Evolutionary conservation across 2,329 filamentous ascomycete genomes (phyloP), one percentile per base, ranked within the genome.

Genomic region (Fusarium sp.): DNA sequence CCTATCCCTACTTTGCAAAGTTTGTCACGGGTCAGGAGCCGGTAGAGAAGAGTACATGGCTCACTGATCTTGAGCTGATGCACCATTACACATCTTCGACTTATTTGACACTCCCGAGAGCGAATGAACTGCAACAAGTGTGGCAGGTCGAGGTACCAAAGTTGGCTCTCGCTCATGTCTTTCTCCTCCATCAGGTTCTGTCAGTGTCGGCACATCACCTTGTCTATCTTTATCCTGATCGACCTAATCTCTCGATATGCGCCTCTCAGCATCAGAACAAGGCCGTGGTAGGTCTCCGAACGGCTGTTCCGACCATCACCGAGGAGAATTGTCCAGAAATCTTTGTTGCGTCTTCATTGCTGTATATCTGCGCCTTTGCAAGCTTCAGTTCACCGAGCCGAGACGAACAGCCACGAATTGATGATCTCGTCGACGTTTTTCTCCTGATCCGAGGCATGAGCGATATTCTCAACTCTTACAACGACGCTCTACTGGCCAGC

Each of bases 21-120:
- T 76, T 80, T 18, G 71, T 75, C 2, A 76, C 71, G 1, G 71
- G 68, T 8, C 73, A 71, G 14, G 65, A 64, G 27, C 48, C 69
- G 2, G 54, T 71, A n/a, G 69, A 68, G 18, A 59, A 76, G 35
- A 71, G 68, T 39, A 56, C 65, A 3, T 83, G 81, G 82, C 79
- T 81, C 11, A 77, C 79, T 5, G 82, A 84, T 64, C 79, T 84
- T 14, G 80, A 82, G 65, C 75, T 84, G 43, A 80, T 84, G 75
- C 81, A 84, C 45, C 82, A 84, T 48, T 83, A 79, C 60, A 80
- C 79, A 2, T 75, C 79, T 8, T 71, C 64, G 2, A 81, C 81
- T 1, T 81, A 74, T 56, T 64, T 77, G 8, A 81, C 81, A 2
- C 67, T 83, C 9, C 82, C 82, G 0, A 73, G 82, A 7, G 78